Conservation (phyloP, 495 filamentous ascomycete species). For the Usnea hakonensis region DNA sequence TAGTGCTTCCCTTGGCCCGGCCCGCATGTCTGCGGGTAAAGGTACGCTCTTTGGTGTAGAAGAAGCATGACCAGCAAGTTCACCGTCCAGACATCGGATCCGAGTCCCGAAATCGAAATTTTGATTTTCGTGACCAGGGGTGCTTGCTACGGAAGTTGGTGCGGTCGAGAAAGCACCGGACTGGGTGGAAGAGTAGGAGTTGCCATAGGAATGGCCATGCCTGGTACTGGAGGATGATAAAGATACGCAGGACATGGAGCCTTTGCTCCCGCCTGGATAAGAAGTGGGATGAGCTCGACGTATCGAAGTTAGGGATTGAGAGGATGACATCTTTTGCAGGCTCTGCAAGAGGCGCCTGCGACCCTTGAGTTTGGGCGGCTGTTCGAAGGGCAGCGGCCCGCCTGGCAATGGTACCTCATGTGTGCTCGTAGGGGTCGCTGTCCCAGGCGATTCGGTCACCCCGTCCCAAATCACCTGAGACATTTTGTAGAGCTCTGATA, state of each 20-base stretch:
- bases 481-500: constrained; percentile 15
- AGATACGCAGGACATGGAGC: constrained; percentile 81
- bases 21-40: constrained; percentile 58
- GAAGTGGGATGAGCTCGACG: constrained; percentile 49
- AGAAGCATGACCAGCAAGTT: constrained; percentile 19
- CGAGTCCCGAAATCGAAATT: constrained; percentile 39
- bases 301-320: constrained; percentile 61
- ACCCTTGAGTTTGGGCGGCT: constrained; percentile 58
- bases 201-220: constrained; percentile 43
- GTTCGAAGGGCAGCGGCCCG: constrained; percentile 38
- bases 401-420: constrained; percentile 8
- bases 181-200: constrained; percentile 50
- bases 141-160: constrained; percentile 51
- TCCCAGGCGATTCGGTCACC: constrained; percentile 20
- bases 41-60: constrained; percentile 43
- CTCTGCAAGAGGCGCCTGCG: constrained; percentile 67
- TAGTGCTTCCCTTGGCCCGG: constrained; percentile 35
- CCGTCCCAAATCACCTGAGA: constrained; percentile 20
- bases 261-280: constrained; percentile 59
- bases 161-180: constrained; percentile 57
- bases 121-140: constrained; percentile 34
- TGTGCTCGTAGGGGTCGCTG: constrained; percentile 14
- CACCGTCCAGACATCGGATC: constrained; percentile 42
- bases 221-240: constrained; percentile 55
- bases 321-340: constrained; percentile 84